Percentiles rank a stretch among this genome's conserved stretches.
phyloP scores from a whole-genome alignment of 495 filamentous ascomycete genomes.

The Ramalina intermedia region DNA sequence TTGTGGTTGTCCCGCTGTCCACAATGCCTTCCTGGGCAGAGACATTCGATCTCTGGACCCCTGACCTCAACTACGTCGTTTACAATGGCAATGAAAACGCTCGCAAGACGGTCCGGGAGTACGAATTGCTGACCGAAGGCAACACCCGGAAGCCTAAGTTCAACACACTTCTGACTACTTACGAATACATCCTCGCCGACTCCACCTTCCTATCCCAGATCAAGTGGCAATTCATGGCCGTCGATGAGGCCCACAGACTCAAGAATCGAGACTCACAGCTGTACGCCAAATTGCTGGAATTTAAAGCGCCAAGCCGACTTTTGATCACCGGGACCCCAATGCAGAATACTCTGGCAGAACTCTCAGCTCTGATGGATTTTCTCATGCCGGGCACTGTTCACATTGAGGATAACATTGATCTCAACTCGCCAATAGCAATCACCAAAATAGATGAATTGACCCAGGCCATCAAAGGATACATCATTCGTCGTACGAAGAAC shows the following conservation, averaged over 20 bases:
- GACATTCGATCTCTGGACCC: slow-evolving; percentile 92
- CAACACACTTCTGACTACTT: slow-evolving; percentile 88
- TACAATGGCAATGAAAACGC: slow-evolving; percentile 81
- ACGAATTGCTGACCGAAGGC: slow-evolving; percentile 74
- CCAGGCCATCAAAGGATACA: slow-evolving; percentile 67
- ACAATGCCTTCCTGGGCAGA: slow-evolving; percentile 97
- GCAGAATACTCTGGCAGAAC: slow-evolving; percentile 87
- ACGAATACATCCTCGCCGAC: slow-evolving; percentile 83
- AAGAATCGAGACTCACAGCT: slow-evolving; percentile 93
- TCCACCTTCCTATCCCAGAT: slow-evolving; percentile 63
- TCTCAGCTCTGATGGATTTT: slow-evolving; percentile 87
- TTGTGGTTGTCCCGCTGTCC: slow-evolving; percentile 88
- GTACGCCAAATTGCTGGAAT: slow-evolving; percentile 70
- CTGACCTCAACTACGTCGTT: slow-evolving; percentile 91
- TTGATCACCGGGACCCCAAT: slow-evolving; percentile 96
- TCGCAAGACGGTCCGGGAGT: slow-evolving; percentile 66
- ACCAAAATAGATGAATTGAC: slow-evolving; percentile 58
- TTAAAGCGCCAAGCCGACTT: slow-evolving; percentile 69
- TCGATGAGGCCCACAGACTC: slow-evolving; percentile 92
- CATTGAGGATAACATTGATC: slow-evolving; percentile 81
- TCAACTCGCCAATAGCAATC: slow-evolving; percentile 52
- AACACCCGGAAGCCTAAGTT: slow-evolving; percentile 80
- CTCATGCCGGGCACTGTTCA: slow-evolving; percentile 77
- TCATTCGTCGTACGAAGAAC: slow-evolving; percentile 92
- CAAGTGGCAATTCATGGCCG: slow-evolving; percentile 93